Conservation (phyloP, 768 basidiomycete species). For the Kockovaella imperatae region DNA sequence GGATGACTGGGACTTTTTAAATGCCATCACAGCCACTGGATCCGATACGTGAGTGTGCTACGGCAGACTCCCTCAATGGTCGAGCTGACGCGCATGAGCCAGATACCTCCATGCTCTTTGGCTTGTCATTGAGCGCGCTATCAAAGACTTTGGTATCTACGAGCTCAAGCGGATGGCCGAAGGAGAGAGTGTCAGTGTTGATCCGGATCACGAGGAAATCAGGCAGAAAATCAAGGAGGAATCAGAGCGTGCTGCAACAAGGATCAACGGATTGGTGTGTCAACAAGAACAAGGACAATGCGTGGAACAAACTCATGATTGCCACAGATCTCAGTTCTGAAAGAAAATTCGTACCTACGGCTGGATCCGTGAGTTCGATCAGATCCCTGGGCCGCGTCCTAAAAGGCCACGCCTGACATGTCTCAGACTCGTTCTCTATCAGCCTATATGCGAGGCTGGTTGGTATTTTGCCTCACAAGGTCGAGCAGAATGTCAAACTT, state of each 20-base stretch:
- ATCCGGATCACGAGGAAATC: too few species aligned
- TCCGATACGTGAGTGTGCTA: constrained; percentile 17
- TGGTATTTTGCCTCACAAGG: constrained; percentile 72
- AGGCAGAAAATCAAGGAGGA: constrained; percentile 52
- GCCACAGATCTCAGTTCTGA: constrained; percentile 65
- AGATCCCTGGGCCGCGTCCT: background rate
- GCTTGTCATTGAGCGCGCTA: constrained; percentile 70
- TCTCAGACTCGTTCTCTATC: constrained; percentile 82
- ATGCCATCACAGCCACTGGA: constrained; percentile 57
- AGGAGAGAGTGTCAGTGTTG: constrained; percentile 45
- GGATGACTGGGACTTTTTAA: constrained; percentile 82
- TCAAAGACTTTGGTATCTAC: constrained; percentile 76
- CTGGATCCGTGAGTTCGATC: constrained; percentile 32
- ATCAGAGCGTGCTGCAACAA: constrained; percentile 71
- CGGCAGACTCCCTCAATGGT: background rate
- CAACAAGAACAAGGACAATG: background rate
- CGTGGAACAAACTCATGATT: background rate
- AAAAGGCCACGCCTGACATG: constrained; percentile 17
- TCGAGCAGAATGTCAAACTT: constrained; percentile 71
- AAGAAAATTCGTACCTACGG: constrained; percentile 72
- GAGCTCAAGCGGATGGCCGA: constrained; percentile 60
- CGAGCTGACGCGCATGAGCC: constrained; percentile 27
- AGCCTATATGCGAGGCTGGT: constrained; percentile 76
- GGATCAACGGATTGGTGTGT: constrained; percentile 78
- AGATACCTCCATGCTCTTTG: constrained; percentile 81